phyloP scores from a whole-genome alignment of 345 rosid species.

The Aegle marmelos region DNA sequence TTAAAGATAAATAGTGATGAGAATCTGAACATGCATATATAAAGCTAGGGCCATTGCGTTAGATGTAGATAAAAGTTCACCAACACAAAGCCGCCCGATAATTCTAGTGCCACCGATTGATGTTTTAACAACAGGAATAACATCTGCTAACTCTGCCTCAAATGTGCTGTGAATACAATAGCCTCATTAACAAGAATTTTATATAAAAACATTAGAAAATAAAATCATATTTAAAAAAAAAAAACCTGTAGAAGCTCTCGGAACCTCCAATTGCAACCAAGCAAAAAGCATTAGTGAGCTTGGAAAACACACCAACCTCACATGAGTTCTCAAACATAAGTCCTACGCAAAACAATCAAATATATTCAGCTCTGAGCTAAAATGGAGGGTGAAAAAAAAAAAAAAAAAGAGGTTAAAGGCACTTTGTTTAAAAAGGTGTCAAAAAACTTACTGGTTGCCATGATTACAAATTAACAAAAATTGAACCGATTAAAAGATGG shows the following conservation, averaged over 20 bases:
- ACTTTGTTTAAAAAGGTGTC: no score
- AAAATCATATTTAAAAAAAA: not conserved
- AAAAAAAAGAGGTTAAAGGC: not conserved
- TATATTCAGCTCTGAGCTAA: not conserved
- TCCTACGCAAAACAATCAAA: slow-evolving; percentile 35
- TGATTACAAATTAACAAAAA: slow-evolving; percentile 8
- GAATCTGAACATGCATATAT: not conserved
- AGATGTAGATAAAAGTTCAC: slow-evolving; percentile 23
- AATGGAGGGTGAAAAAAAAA: no score
- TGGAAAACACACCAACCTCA: slow-evolving; percentile 83
- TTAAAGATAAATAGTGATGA: not conserved
- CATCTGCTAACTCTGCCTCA: slow-evolving; percentile 81
- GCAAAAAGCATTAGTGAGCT: slow-evolving; percentile 88
- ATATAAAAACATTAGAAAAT: not conserved
- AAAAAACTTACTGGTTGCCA: slow-evolving; percentile 37
- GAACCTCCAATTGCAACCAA: slow-evolving; percentile 87
- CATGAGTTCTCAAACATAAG: slow-evolving; percentile 85
- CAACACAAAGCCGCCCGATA: slow-evolving; percentile 88
- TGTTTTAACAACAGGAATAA: slow-evolving; percentile 87
- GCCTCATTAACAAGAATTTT: slow-evolving; percentile 3
- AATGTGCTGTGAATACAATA: slow-evolving; percentile 43
- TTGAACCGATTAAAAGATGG: not conserved
- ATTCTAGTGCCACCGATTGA: slow-evolving; percentile 82
- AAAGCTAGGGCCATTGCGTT: not conserved
- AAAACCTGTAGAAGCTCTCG: slow-evolving; percentile 80